Evolutionary conservation across 306 rosid species (phyloP).

Genomic region (Begonia peltatifolia): DNA sequence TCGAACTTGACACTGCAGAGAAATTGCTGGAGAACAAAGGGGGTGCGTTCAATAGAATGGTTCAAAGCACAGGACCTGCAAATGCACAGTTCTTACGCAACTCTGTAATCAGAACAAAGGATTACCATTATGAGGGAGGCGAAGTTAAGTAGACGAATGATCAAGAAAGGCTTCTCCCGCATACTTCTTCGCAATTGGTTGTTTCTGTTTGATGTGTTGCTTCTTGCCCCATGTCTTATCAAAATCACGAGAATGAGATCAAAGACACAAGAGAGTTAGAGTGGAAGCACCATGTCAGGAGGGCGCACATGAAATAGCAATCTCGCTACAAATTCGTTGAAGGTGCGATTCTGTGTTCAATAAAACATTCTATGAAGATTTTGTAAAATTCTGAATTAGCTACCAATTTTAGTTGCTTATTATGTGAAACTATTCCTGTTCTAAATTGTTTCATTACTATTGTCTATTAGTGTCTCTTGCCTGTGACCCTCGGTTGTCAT

Average conservation of each 20-base stretch:
- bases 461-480: too few relatives aligned
- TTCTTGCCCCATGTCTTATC: constrained; percentile 50
- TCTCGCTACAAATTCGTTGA: constrained; percentile 45
- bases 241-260: constrained; percentile 51
- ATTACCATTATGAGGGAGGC: constrained; percentile 10
- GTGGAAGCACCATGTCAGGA: constrained; percentile 24
- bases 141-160: constrained; percentile 11
- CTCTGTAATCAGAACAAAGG: constrained; percentile 29
- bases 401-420: too few relatives aligned
- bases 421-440: too few relatives aligned
- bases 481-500: not conserved
- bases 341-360: constrained; percentile 18
- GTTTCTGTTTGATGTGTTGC: constrained; percentile 63
- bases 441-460: too few relatives aligned
- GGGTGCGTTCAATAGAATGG: constrained; percentile 64
- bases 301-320: constrained; percentile 56
- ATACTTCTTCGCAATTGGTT: constrained; percentile 30
- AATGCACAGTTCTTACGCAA: constrained; percentile 60
- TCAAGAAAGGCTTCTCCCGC: constrained; percentile 22
- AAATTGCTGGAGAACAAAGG: constrained; percentile 40
- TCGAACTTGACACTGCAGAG: constrained; percentile 51
- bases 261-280: constrained; percentile 56
- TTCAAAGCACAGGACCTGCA: constrained; percentile 69
- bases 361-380: too few relatives aligned
- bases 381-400: too few relatives aligned